A percentile compares a stretch with the other conserved stretches of the same genome.
phyloP scores from a whole-genome alignment of 129 eudicot species.

The Deinandra increscens region DNA sequence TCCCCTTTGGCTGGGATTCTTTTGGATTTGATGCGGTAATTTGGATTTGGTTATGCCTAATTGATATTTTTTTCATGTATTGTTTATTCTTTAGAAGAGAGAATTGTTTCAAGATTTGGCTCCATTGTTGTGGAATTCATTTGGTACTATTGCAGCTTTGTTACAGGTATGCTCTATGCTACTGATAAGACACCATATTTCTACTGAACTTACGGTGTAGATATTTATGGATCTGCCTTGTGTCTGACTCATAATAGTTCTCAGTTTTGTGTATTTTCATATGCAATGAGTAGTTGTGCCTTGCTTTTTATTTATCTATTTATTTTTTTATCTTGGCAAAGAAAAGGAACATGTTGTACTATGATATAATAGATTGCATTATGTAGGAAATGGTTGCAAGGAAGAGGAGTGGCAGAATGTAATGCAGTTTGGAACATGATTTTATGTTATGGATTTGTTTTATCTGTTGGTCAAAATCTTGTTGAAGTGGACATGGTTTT shows the following conservation, averaged over 20 bases:
- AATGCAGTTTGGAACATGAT: constrained; percentile 2
- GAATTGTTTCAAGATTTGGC: constrained; percentile 85
- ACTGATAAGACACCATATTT: background rate
- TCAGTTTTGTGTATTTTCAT: background rate
- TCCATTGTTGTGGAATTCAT: constrained; percentile 81
- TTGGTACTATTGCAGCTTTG: constrained; percentile 76
- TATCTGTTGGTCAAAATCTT: background rate
- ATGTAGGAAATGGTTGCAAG: background rate
- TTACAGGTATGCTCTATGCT: constrained; percentile 50
- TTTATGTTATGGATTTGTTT: no score
- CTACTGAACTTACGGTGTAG: background rate
- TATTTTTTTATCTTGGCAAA: background rate
- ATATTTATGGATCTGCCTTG: background rate
- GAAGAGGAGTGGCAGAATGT: constrained; percentile 13
- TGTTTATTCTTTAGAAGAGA: constrained; percentile 56
- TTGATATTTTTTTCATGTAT: constrained; percentile 13
- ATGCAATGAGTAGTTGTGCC: background rate
- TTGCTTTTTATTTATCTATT: no score
- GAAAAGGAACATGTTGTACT: background rate
- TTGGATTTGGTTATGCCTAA: constrained; percentile 28
- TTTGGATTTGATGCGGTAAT: constrained; percentile 22
- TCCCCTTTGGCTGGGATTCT: constrained; percentile 39
- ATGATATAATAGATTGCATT: background rate
- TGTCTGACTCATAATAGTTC: background rate
- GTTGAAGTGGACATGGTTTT: background rate